phyloP scores from a whole-genome alignment of 495 filamentous ascomycete species.

The Penicillium bovifimosum region DNA sequence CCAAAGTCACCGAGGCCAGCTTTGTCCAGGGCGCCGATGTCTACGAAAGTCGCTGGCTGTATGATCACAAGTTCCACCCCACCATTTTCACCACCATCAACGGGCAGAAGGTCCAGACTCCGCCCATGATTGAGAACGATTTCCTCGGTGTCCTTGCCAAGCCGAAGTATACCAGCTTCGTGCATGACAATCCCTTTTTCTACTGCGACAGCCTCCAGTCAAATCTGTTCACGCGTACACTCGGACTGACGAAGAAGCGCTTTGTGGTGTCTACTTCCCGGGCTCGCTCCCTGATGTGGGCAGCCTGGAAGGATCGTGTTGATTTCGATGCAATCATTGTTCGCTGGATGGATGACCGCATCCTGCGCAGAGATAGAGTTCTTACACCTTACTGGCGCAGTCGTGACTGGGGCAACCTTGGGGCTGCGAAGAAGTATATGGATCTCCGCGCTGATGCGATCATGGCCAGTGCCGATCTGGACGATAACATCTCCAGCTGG shows the following conservation, averaged over 20 bases:
- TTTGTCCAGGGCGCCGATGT: conserved; percentile 50
- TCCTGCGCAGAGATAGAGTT: conserved; percentile 50
- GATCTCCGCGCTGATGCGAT: conserved; percentile 52
- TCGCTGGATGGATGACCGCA: conserved; percentile 58
- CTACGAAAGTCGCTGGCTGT: conserved; percentile 51
- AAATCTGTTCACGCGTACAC: conserved; percentile 40
- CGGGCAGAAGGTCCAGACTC: conserved; percentile 48
- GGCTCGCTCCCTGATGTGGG: conserved; percentile 58
- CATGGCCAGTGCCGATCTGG: conserved; percentile 57
- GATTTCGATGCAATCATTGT: conserved; percentile 57
- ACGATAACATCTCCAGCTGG: conserved; percentile 54
- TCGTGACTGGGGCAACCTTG: conserved; percentile 50
- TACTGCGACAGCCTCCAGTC: conserved; percentile 44
- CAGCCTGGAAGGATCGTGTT: conserved; percentile 54
- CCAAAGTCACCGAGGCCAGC: conserved; percentile 54
- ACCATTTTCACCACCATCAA: conserved; percentile 54
- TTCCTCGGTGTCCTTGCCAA: conserved; percentile 51
- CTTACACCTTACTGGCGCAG: conserved; percentile 54
- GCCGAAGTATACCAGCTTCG: conserved; percentile 49
- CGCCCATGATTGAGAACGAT: conserved; percentile 55
- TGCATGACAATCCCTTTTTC: conserved; percentile 53
- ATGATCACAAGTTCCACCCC: conserved; percentile 60
- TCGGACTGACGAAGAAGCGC: conserved; percentile 45
- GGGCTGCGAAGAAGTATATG: conserved; percentile 49
- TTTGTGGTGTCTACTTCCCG: conserved; percentile 53